These are phyloP conservation scores for Echria macrotheca DNA, from an alignment of 495 filamentous ascomycete species.

Conservation along the genomic window DNA sequence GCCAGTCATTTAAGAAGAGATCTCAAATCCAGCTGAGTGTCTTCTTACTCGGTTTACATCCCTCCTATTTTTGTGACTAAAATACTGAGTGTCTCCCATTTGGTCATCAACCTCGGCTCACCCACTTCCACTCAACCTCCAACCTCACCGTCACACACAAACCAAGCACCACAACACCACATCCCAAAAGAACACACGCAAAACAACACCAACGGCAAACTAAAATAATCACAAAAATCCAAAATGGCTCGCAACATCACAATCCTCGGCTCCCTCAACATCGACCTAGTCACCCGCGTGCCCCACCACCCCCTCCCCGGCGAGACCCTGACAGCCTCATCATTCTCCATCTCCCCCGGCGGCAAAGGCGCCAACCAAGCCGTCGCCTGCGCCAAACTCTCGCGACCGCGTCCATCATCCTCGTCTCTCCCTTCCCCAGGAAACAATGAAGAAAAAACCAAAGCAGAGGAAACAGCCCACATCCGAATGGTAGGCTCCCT, in stretches of 20 bases:
- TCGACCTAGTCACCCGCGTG: conserved; percentile 82
- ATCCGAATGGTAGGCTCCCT: conserved; percentile 83
- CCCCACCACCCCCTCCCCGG: conserved; percentile 75
- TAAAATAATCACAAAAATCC: neutral
- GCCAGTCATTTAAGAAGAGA: no score
- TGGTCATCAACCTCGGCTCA: no score
- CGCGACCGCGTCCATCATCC: no score
- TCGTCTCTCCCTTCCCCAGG: conserved; percentile 22
- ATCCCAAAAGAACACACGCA: neutral
- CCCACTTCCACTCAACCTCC: no score
- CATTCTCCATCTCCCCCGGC: conserved; percentile 73
- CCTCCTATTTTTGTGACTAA: no score
- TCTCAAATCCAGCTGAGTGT: no score
- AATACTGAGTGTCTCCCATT: no score
- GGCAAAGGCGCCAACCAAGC: conserved; percentile 98
- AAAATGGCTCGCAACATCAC: conserved; percentile 48
- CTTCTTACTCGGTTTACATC: no score
- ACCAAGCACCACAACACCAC: neutral
- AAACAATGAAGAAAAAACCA: no score
- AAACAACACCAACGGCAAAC: neutral
- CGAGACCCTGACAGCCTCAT: conserved; percentile 78
- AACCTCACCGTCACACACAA: neutral
- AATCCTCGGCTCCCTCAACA: conserved; percentile 89
- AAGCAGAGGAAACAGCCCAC: no score
- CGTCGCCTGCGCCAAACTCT: conserved; percentile 60